These are phyloP conservation scores for Brassica carinata DNA, from an alignment of 345 rosid genomes.

Conservation along the genomic window DNA sequence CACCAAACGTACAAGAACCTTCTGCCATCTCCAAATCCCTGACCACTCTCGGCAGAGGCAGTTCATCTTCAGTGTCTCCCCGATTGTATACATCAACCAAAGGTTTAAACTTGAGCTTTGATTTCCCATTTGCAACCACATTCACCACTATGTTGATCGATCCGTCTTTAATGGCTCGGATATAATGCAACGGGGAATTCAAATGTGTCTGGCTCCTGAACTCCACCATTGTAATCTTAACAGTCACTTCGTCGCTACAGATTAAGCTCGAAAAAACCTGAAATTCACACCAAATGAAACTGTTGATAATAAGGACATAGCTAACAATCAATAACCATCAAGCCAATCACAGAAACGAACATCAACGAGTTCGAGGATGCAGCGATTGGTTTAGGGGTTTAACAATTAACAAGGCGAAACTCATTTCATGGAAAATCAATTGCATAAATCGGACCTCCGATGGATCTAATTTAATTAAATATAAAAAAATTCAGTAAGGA, in stretches of 20 bases:
- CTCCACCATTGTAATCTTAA: constrained; percentile 49
- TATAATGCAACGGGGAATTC: constrained; percentile 43
- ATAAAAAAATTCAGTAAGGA: neutral
- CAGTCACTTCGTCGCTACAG: neutral
- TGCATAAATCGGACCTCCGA: neutral
- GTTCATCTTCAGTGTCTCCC: neutral
- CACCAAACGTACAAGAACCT: constrained; percentile 32
- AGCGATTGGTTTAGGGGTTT: neutral
- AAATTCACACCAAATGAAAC: neutral
- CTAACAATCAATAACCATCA: neutral
- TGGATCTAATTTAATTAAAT: neutral
- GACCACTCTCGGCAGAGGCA: constrained; percentile 35
- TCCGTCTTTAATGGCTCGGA: constrained; percentile 49
- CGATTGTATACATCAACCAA: constrained; percentile 49
- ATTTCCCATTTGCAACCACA: constrained; percentile 42
- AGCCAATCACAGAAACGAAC: neutral
- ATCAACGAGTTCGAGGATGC: neutral
- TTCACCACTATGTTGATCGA: constrained; percentile 40
- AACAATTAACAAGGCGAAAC: neutral
- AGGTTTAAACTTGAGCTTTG: constrained; percentile 51
- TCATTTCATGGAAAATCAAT: neutral
- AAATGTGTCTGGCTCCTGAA: constrained; percentile 49
- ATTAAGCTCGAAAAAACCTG: neutral
- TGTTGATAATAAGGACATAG: neutral
- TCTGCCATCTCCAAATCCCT: constrained; percentile 28